Conservation (phyloP, 805 yeast genomes). For the Kluyveromyces siamensis region DNA sequence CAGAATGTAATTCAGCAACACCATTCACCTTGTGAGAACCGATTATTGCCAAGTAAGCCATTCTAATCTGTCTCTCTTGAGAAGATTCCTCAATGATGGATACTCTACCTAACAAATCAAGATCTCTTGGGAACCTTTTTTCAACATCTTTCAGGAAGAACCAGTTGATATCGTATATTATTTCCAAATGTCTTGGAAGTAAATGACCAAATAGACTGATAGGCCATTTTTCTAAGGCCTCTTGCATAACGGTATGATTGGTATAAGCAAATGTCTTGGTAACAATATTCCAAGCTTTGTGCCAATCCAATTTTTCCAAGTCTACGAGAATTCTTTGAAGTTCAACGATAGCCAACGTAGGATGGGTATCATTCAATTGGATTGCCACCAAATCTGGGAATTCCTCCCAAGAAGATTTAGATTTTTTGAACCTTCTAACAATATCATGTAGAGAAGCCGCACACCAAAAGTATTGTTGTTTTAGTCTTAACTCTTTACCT, state of each 20-base stretch:
- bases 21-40: conserved; percentile 94
- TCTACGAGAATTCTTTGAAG: conserved; percentile 80
- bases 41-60: conserved; percentile 86
- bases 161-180: conserved; percentile 78
- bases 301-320: conserved; percentile 74
- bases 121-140: conserved; percentile 64
- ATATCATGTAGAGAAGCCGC: conserved; percentile 89
- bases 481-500: conserved; percentile 86
- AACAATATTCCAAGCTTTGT: conserved; percentile 78
- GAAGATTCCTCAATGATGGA: conserved; percentile 75
- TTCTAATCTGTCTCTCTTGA: conserved; percentile 71
- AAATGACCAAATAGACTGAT: conserved; percentile 67
- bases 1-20: conserved; percentile 92
- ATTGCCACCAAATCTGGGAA: conserved; percentile 83
- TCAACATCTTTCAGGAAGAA: conserved; percentile 71
- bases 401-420: conserved; percentile 66
- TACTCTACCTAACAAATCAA: conserved; percentile 52
- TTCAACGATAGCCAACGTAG: conserved; percentile 85
- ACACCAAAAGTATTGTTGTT: conserved; percentile 96
- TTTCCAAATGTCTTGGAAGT: conserved; percentile 86
- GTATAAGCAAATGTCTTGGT: conserved; percentile 81
- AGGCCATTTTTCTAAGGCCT: conserved; percentile 95
- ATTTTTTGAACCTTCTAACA: conserved; percentile 79
- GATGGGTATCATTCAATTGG: conserved; percentile 92
- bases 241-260: conserved; percentile 90